Conservation (phyloP, 2,329 filamentous ascomycete genomes). For the Diplodia sapinea region DNA sequence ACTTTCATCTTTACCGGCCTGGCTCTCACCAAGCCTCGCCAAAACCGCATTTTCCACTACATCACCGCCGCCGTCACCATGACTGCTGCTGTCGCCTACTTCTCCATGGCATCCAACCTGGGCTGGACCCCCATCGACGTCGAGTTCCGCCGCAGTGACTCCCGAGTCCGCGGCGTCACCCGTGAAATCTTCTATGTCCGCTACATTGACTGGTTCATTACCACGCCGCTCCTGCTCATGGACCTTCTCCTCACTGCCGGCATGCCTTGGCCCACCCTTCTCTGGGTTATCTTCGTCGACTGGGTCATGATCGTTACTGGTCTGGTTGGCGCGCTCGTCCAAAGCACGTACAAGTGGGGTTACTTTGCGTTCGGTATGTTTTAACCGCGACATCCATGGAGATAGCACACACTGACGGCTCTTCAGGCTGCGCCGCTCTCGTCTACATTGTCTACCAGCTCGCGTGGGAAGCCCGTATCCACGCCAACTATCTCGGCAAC, state of each 20-base stretch:
- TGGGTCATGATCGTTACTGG: constrained; percentile 71
- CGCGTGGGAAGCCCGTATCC: constrained; percentile 60
- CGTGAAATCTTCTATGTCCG: constrained; percentile 71
- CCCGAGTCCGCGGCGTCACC: constrained; percentile 56
- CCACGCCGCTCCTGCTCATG: constrained; percentile 67
- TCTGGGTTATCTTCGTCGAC: constrained; percentile 67
- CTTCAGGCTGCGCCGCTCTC: constrained; percentile 52
- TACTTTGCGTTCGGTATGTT: constrained; percentile 62
- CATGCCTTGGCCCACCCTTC: constrained; percentile 67
- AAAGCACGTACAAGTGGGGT: constrained; percentile 70
- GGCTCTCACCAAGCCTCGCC: constrained; percentile 59
- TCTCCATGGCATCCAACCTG: constrained; percentile 69
- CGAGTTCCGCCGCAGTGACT: constrained; percentile 59
- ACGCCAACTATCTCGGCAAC: constrained; percentile 61
- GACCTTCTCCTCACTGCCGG: constrained; percentile 69
- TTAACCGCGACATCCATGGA: not conserved
- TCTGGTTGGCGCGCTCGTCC: constrained; percentile 68
- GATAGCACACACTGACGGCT: not conserved
- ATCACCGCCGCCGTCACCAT: constrained; percentile 65
- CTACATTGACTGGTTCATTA: constrained; percentile 70
- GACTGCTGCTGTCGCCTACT: constrained; percentile 68
- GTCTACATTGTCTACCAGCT: constrained; percentile 67
- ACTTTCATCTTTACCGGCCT: constrained; percentile 62
- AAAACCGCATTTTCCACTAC: constrained; percentile 68
- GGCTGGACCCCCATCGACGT: constrained; percentile 68